phyloP scores from a whole-genome alignment of 2,329 filamentous ascomycete genomes.

The Camillea tinctor region DNA sequence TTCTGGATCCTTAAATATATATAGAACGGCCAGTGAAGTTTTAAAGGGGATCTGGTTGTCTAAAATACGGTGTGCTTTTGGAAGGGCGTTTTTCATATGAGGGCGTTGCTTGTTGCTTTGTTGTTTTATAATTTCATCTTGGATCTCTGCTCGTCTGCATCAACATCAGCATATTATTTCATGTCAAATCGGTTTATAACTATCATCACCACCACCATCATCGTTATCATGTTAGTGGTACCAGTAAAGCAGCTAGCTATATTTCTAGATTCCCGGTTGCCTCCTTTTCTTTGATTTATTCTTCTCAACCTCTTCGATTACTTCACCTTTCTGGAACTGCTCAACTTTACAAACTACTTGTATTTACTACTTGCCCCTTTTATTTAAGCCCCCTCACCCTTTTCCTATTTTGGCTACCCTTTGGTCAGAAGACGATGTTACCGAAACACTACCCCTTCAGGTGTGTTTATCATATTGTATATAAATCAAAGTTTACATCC shows the following conservation, averaged over 20 bases:
- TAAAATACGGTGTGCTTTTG: background rate
- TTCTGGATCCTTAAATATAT: background rate
- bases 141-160: background rate
- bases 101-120: background rate
- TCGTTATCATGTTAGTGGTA: conserved; percentile 28
- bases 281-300: too few species aligned
- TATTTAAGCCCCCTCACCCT: too few species aligned
- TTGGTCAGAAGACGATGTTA: too few species aligned
- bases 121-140: background rate
- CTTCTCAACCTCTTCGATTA: too few species aligned
- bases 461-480: too few species aligned
- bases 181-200: background rate
- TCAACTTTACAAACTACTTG: too few species aligned
- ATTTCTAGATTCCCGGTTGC: too few species aligned
- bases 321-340: too few species aligned
- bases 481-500: too few species aligned
- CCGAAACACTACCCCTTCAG: too few species aligned
- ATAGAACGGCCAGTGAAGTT: background rate
- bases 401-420: too few species aligned
- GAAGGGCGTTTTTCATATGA: background rate
- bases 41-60: background rate
- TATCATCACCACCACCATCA: conserved; percentile 5
- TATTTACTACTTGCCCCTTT: too few species aligned
- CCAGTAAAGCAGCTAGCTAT: conserved; percentile 10
- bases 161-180: conserved; percentile 5